A percentile compares a stretch with the other conserved stretches of the same genome.
These are phyloP conservation scores for Cryptococcus sp. DNA, from an alignment of 1,284 basidiomycete genomes.

Conservation along the genomic window DNA sequence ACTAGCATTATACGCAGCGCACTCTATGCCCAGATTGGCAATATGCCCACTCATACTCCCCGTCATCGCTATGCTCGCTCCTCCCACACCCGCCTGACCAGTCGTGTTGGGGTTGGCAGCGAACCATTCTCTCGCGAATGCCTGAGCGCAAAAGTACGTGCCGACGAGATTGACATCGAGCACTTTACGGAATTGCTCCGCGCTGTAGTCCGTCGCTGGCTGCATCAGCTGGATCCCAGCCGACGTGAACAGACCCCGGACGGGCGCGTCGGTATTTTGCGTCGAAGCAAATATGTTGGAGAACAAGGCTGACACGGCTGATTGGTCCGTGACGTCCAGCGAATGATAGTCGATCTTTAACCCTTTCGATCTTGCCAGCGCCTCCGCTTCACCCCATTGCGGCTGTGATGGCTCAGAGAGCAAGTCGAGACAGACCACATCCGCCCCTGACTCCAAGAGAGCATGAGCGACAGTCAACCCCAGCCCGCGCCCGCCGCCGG, in stretches of 20 bases:
- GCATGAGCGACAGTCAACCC: slow-evolving; percentile 80
- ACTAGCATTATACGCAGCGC: slow-evolving; percentile 39
- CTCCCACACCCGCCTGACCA: slow-evolving; percentile 61
- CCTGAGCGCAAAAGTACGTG: slow-evolving; percentile 27
- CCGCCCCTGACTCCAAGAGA: slow-evolving; percentile 73
- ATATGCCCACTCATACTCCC: slow-evolving; percentile 85
- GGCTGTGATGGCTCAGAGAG: slow-evolving; percentile 62
- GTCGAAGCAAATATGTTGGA: slow-evolving; percentile 58
- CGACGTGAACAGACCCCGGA: slow-evolving; percentile 60
- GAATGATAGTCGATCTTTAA: slow-evolving; percentile 66
- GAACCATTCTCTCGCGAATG: slow-evolving; percentile 30
- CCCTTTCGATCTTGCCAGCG: slow-evolving; percentile 57
- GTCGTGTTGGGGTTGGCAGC: slow-evolving; percentile 12
- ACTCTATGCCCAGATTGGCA: slow-evolving; percentile 62
- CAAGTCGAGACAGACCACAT: slow-evolving; percentile 76
- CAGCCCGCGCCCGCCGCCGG: slow-evolving; percentile 76
- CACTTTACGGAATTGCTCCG: slow-evolving; percentile 69
- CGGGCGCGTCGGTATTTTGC: slow-evolving; percentile 58
- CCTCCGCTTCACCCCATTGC: slow-evolving; percentile 65
- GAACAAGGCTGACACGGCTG: slow-evolving; percentile 57
- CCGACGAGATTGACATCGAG: slow-evolving; percentile 67
- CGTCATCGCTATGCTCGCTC: slow-evolving; percentile 77
- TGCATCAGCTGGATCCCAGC: slow-evolving; percentile 71
- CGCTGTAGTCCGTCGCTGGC: slow-evolving; percentile 70
- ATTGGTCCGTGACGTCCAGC: slow-evolving; percentile 67